These are phyloP conservation scores for Arabidopsis lyrata DNA, from an alignment of 441 rosid genomes.

Conservation along the genomic window DNA sequence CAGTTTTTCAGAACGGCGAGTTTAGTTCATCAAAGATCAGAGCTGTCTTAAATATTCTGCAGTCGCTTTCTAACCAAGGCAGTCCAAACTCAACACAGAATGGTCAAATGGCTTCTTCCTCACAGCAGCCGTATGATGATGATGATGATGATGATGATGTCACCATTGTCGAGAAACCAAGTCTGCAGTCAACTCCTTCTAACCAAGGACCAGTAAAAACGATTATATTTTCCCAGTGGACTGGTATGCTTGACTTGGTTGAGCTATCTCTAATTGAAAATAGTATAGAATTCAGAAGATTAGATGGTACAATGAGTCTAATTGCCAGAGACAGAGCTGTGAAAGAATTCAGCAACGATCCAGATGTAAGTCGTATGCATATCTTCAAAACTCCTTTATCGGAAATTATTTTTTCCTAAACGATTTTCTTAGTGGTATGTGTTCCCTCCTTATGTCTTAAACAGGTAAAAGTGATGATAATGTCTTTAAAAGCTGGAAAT, in stretches of 20 bases:
- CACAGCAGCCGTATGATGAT: constrained; percentile 33
- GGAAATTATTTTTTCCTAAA: constrained; percentile 13
- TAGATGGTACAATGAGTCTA: constrained; percentile 91
- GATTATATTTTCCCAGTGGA: constrained; percentile 96
- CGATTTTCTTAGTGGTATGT: not conserved
- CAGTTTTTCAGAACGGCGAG: constrained; percentile 53
- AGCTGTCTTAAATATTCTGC: constrained; percentile 77
- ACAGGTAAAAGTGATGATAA: constrained; percentile 90
- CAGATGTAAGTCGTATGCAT: constrained; percentile 50
- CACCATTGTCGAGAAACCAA: constrained; percentile 43
- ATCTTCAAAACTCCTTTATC: not conserved
- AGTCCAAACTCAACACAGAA: constrained; percentile 50
- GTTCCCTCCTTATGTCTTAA: constrained; percentile 21
- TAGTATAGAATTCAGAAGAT: constrained; percentile 73
- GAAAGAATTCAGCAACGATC: constrained; percentile 72
- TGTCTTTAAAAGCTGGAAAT: constrained; percentile 96
- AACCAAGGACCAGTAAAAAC: constrained; percentile 69
- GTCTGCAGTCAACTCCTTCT: constrained; percentile 48
- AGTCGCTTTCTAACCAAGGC: constrained; percentile 51
- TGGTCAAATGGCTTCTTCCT: constrained; percentile 47
- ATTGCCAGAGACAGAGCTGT: constrained; percentile 83
- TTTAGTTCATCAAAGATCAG: constrained; percentile 78
- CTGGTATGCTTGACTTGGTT: constrained; percentile 89
- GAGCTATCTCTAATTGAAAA: constrained; percentile 58
- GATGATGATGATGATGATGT: constrained; percentile 25